Base-by-base conservation (phyloP, 2,329 filamentous ascomycete genomes). In the Septoria petroselini region DNA sequence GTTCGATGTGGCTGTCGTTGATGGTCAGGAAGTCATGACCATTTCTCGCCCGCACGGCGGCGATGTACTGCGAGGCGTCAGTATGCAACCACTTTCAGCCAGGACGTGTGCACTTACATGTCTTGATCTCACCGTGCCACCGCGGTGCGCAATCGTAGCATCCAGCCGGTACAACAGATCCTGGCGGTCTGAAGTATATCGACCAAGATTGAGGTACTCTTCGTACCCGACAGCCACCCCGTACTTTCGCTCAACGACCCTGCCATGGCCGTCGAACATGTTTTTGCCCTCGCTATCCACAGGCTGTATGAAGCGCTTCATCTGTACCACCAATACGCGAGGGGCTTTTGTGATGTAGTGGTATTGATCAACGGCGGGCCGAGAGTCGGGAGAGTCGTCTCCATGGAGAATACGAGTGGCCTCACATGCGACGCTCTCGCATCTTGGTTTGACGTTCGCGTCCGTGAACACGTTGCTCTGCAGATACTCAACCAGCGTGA, bases 171-270 rank as follows among this genome's bases (percentile, higher is more conserved):
- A 41, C 19, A 27, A 1, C 17, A 30, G 38, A 8, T 41, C 38
- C 6, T 30, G 8, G 11, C 21, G 19, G 14, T 14, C 15, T 14
- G 25, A 9, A 12, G 38, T 41, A 21, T 41, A 41, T 11, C 21
- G 21, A 23, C 38, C 38, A 14, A 41, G 21, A 21, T 30, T 41
- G 17, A 41, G n/a, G n/a, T 41, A 41, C 25, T 41, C 38, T 30
- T 41, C 38, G 38, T 41, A 15, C 12, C 2, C 14, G n/a, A 21
- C 21, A 1, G 19, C 9, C 21, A 17, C 25, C 11, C 7, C 29
- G 19, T 23, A 1, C 14, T 41, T 41, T 1, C 18, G 11, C 15
- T n/a, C 4, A 7, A 27, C 38, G 9, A 7, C 3, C 30, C 14
- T 5, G 5, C 35, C 35, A 18, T 18, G 3, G 5, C 21, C 35